Evolutionary conservation across 1,284 basidiomycete genomes (phyloP).

Genomic region (Cryptococcus hybrid): DNA sequence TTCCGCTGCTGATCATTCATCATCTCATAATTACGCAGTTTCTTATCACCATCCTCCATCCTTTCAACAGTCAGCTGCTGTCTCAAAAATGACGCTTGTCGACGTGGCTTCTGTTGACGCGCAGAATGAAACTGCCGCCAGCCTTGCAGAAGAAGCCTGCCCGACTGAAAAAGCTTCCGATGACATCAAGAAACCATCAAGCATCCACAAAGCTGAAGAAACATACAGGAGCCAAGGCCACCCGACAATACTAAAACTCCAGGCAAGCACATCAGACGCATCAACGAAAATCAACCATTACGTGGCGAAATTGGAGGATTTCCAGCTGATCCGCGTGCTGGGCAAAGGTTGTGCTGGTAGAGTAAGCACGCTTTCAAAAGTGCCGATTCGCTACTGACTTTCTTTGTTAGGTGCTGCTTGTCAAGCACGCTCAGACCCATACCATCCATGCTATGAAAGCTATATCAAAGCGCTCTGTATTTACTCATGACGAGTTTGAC

Average conservation of each 20-base stretch:
- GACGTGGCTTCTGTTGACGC: not conserved
- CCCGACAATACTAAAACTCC: not conserved
- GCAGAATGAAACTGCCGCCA: not conserved
- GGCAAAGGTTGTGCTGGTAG: conserved; percentile 97
- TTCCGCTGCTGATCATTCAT: not conserved
- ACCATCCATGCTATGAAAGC: conserved; percentile 90
- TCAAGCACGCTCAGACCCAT: conserved; percentile 67
- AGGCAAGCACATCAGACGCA: not conserved
- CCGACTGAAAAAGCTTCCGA: not conserved
- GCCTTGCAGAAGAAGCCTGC: not conserved
- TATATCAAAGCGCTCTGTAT: conserved; percentile 92
- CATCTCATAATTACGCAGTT: not conserved
- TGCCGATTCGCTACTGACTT: too few relatives aligned
- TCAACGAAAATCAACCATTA: not conserved
- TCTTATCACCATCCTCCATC: not conserved
- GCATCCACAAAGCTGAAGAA: not conserved
- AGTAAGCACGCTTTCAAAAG: conserved; percentile 37
- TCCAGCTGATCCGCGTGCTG: conserved; percentile 92
- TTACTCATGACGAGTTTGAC: conserved; percentile 90
- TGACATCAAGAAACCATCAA: not conserved
- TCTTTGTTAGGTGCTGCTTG: conserved; percentile 64
- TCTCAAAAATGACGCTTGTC: not conserved
- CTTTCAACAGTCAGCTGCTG: not conserved
- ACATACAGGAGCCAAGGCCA: not conserved
- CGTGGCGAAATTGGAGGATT: conserved; percentile 73